phyloP scores from a whole-genome alignment of 2,329 filamentous ascomycete genomes.

The Trichoderma breve region DNA sequence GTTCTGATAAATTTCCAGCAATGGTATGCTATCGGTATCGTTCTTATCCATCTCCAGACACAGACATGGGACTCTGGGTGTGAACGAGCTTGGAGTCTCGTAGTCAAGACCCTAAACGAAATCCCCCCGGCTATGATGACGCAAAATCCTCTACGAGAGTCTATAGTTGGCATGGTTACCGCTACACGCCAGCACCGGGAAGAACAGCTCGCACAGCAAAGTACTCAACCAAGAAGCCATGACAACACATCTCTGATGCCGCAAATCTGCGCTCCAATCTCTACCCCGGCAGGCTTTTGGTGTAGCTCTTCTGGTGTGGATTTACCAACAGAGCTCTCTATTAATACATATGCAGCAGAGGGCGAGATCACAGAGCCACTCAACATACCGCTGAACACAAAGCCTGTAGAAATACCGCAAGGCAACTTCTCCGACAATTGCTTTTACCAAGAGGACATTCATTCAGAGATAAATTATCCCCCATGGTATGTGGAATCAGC shows the following conservation, averaged over 20 bases:
- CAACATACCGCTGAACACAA: background rate
- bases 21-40: background rate
- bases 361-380: background rate
- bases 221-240: background rate
- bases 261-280: background rate
- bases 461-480: background rate
- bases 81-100: background rate
- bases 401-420: background rate
- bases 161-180: background rate
- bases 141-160: background rate
- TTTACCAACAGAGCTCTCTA: background rate
- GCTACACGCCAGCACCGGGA: background rate
- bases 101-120: background rate
- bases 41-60: background rate
- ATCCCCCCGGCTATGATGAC: conserved; percentile 6
- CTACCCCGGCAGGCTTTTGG: background rate
- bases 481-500: background rate
- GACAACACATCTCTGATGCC: background rate
- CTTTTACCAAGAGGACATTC: background rate
- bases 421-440: background rate
- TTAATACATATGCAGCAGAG: background rate
- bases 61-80: background rate
- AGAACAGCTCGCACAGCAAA: background rate
- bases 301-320: background rate
- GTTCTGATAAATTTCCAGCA: background rate